Conservation (phyloP, 2,329 filamentous ascomycete species). For the Cladosporium cucumerinum region DNA sequence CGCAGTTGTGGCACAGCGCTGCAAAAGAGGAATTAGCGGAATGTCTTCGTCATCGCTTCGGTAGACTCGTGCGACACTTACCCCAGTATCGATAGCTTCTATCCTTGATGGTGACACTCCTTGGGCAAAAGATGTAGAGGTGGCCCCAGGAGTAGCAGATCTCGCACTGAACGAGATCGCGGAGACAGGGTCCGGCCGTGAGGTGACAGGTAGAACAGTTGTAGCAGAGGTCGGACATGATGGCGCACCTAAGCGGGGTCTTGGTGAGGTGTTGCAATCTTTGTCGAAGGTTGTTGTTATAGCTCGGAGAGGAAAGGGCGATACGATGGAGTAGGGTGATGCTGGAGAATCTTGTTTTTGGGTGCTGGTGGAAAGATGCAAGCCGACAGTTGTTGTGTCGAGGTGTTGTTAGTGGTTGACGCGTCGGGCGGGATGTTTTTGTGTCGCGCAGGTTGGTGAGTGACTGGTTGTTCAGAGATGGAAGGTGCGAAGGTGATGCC, state of each 20-base stretch:
- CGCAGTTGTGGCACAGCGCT: slow-evolving; percentile 28
- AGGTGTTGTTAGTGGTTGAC: neutral
- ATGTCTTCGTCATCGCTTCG: neutral
- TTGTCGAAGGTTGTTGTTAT: neutral
- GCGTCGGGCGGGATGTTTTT: neutral
- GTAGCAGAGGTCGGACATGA: slow-evolving; percentile 28
- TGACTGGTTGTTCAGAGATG: neutral
- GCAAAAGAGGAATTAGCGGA: neutral
- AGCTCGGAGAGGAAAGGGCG: neutral
- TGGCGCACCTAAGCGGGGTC: neutral
- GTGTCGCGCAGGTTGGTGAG: neutral
- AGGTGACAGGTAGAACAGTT: slow-evolving; percentile 28
- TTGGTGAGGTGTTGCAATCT: neutral
- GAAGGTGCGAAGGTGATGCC: slow-evolving; percentile 7
- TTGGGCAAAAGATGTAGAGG: slow-evolving; percentile 24
- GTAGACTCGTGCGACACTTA: slow-evolving; percentile 5
- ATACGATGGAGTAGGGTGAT: neutral
- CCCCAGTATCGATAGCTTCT: slow-evolving; percentile 16
- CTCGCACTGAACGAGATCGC: slow-evolving; percentile 19
- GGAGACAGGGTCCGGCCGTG: slow-evolving; percentile 20
- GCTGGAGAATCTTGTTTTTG: neutral
- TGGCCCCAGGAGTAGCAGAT: slow-evolving; percentile 23
- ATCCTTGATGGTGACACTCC: slow-evolving; percentile 17
- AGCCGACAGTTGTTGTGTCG: neutral
- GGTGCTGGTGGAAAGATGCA: neutral